These are phyloP conservation scores for Alternaria triticina DNA, from an alignment of 2,329 filamentous ascomycete species.

Conservation along the genomic window DNA sequence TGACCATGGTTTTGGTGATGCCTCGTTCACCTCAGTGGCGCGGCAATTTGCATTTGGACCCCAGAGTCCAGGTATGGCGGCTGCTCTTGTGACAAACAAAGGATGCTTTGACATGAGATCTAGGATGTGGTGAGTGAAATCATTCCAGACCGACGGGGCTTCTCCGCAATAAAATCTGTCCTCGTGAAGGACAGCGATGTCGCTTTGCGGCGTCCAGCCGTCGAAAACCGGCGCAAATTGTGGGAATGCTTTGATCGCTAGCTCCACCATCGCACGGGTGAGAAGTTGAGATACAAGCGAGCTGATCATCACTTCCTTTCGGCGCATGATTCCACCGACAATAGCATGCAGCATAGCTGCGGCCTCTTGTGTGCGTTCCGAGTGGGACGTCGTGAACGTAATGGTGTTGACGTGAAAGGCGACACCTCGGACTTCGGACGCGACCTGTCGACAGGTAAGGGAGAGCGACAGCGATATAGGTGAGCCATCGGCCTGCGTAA, in stretches of 20 bases:
- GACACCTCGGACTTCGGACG: not conserved
- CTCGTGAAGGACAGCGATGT: too few relatives aligned
- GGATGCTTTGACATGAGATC: too few relatives aligned
- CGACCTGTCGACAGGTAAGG: not conserved
- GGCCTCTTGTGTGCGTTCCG: not conserved
- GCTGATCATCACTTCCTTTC: not conserved
- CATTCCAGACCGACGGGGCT: too few relatives aligned
- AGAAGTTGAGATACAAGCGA: not conserved
- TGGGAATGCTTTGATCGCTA: too few relatives aligned
- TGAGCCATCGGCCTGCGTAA: not conserved
- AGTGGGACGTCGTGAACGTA: not conserved
- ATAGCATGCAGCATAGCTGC: not conserved
- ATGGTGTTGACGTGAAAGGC: not conserved
- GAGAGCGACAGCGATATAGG: not conserved
- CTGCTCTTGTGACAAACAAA: accelerated
- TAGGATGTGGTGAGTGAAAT: too few relatives aligned
- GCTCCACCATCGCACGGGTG: not conserved
- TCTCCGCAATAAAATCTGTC: too few relatives aligned
- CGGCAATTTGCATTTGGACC: too few relatives aligned
- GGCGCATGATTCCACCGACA: accelerated
- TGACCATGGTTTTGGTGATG: too few relatives aligned
- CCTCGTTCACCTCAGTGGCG: too few relatives aligned
- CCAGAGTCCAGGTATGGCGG: too few relatives aligned
- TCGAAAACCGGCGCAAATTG: too few relatives aligned
- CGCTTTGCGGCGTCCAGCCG: accelerated